Evolutionary conservation across 495 filamentous ascomycete species (phyloP), one percentile per base, ranked within the genome.

Genomic region (Podospora sp.): DNA sequence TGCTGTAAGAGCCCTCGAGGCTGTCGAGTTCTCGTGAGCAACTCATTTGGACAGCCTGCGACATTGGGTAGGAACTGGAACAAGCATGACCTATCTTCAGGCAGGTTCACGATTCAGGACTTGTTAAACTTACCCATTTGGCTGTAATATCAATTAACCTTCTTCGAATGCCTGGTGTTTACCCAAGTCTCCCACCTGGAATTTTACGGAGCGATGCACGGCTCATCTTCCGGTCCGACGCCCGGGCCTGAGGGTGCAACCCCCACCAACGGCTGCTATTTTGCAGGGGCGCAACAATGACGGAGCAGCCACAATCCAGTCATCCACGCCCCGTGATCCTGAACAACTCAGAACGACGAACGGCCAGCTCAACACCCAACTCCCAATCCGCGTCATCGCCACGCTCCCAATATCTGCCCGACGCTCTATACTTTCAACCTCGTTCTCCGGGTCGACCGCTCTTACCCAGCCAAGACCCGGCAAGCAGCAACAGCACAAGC

Each of bases 401-500:
- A 25, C 26, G 14, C 26, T 59, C 24, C 26, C 22, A 59, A 29
- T 59, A 22, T 59, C 56, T 21, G 24, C 24, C 24, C 24, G 52
- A 55, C 20, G 20, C 52, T 2, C 21, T 26, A 2, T 18, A 60
- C 9, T 36, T 24, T 46, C 20, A 6, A 4, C 24, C 26, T 33
- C 56, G 56, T 20, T 2, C 18, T 27, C 60, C 22, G 35, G 18
- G 21, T 27, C 26, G 8, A 21, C 16, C 35, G 24, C 22, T 26
- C 50, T 25, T 7, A 25, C 1, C 56, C 8, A 59, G 56, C 22
- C 24, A 29, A 33, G 52, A 36, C 26, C 21, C 21, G 22, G 9
- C 53, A 27, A 57, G 21, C 53, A 57, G 22, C 53, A 60, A n/a
- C 57, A 35, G n/a, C 57, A 21, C 57, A 60, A 60, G 57, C 57